These are phyloP conservation scores for Escovopsis sp. DNA, from an alignment of 2,329 filamentous ascomycete genomes.

Conservation along the genomic window DNA sequence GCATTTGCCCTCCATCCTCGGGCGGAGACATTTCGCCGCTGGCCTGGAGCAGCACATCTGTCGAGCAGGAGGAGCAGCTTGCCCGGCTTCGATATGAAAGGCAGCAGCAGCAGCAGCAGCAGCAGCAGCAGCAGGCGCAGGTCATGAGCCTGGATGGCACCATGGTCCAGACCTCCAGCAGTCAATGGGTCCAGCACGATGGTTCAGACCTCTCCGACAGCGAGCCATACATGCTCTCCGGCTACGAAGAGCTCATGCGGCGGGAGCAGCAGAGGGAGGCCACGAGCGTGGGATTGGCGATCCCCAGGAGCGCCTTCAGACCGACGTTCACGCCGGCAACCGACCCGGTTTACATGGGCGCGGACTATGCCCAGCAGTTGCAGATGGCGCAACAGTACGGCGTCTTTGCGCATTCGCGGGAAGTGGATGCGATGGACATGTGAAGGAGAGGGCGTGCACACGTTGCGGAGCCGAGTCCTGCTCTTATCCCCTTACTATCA, in stretches of 20 bases:
- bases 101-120: slow-evolving; percentile 25
- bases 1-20: slow-evolving; percentile 56
- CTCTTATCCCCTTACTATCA: too few species aligned
- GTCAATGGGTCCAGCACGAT: slow-evolving; percentile 29
- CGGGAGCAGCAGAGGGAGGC: slow-evolving; percentile 40
- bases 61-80: slow-evolving; percentile 44
- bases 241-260: slow-evolving; percentile 57
- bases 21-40: slow-evolving; percentile 36
- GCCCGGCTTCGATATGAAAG: slow-evolving; percentile 43
- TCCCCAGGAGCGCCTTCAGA: slow-evolving; percentile 24
- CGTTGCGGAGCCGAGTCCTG: too few species aligned
- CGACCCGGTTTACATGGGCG: slow-evolving; percentile 51
- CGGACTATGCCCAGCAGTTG: slow-evolving; percentile 32
- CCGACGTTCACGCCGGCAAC: slow-evolving; percentile 38
- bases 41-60: slow-evolving; percentile 35
- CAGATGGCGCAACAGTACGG: slow-evolving; percentile 49
- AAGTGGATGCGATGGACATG: slow-evolving; percentile 35
- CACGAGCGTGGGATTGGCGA: slow-evolving; percentile 14
- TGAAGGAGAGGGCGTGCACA: too few species aligned
- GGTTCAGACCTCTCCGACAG: slow-evolving; percentile 24
- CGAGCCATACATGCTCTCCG: slow-evolving; percentile 74
- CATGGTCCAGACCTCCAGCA: slow-evolving; percentile 34
- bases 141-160: slow-evolving; percentile 40
- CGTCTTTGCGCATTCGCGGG: slow-evolving; percentile 34
- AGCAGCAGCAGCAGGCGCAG: slow-evolving; percentile 27